Evolutionary conservation across 805 yeast species (phyloP).

Genomic region (Teunomyces panamensis): DNA sequence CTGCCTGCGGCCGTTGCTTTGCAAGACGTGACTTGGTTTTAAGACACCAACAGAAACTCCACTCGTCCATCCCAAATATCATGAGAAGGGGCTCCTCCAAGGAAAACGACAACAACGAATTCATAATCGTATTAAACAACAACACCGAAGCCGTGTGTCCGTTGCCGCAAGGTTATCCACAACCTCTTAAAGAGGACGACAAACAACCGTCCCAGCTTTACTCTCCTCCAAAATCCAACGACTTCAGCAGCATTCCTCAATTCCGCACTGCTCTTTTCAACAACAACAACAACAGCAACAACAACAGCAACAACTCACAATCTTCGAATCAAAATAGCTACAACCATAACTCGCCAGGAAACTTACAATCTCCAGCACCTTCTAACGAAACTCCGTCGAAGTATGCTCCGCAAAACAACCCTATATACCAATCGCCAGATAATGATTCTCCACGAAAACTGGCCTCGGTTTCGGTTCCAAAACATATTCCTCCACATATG

Average conservation of each 20-base stretch:
- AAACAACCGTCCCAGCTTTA: slow-evolving; percentile 10
- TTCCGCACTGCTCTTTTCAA: slow-evolving; percentile 14
- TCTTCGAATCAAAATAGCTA: slow-evolving; percentile 15
- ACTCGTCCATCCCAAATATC: slow-evolving; percentile 48
- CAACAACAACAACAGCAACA: too few relatives aligned
- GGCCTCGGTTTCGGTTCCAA: slow-evolving; percentile 3
- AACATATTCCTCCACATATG: slow-evolving; percentile 5
- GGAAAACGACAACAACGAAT: slow-evolving; percentile 41
- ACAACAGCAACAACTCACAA: neutral
- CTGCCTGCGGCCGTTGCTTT: slow-evolving; percentile 93
- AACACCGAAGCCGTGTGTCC: slow-evolving; percentile 55
- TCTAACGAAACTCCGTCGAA: slow-evolving; percentile 7
- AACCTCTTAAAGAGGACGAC: slow-evolving; percentile 1
- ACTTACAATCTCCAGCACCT: slow-evolving; percentile 6
- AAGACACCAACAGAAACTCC: slow-evolving; percentile 93
- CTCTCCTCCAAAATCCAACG: slow-evolving; percentile 13
- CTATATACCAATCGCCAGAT: neutral
- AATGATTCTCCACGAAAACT: slow-evolving; percentile 2
- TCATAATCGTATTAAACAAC: slow-evolving; percentile 50
- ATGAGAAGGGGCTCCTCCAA: slow-evolving; percentile 29
- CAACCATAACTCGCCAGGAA: slow-evolving; percentile 24
- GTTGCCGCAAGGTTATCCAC: slow-evolving; percentile 21
- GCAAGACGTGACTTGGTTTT: slow-evolving; percentile 86
- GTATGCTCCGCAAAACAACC: slow-evolving; percentile 8
- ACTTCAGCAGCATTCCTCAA: slow-evolving; percentile 8